A percentile compares a stretch with the other conserved stretches of the same genome.
phyloP scores from a whole-genome alignment of 2,329 filamentous ascomycete species.

The Balansia obtecta region DNA sequence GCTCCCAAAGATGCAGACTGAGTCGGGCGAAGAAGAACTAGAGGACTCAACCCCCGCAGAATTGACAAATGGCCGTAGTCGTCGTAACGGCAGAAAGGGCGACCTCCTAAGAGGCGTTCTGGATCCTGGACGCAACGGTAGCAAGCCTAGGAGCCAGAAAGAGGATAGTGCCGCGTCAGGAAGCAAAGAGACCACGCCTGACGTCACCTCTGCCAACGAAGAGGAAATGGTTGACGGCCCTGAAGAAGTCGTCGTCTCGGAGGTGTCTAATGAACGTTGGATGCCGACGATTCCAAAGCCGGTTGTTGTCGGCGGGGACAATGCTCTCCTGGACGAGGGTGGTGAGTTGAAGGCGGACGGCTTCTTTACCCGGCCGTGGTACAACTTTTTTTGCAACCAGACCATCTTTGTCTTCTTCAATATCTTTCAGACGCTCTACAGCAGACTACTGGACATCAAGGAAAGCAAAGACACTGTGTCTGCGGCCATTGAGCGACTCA shows the following conservation, averaged over 20 bases:
- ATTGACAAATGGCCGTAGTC: slow-evolving; percentile 52
- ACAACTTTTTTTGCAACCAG: slow-evolving; percentile 85
- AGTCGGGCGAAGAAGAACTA: slow-evolving; percentile 64
- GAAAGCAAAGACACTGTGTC: slow-evolving; percentile 60
- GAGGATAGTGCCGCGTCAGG: slow-evolving; percentile 66
- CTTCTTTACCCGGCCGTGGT: slow-evolving; percentile 66
- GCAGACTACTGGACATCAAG: slow-evolving; percentile 74
- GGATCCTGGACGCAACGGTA: slow-evolving; percentile 62
- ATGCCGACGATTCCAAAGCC: slow-evolving; percentile 48
- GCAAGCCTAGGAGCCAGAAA: slow-evolving; percentile 58
- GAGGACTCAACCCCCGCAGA: slow-evolving; percentile 62
- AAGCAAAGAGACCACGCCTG: slow-evolving; percentile 83
- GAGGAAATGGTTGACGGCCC: slow-evolving; percentile 57
- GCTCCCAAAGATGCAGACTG: slow-evolving; percentile 56
- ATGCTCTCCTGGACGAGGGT: slow-evolving; percentile 42
- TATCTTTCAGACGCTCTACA: slow-evolving; percentile 84
- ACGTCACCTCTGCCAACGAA: slow-evolving; percentile 63
- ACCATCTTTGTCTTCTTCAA: slow-evolving; percentile 92
- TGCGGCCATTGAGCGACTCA: slow-evolving; percentile 61
- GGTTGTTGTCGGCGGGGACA: slow-evolving; percentile 39
- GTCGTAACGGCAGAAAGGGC: slow-evolving; percentile 64
- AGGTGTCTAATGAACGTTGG: slow-evolving; percentile 53
- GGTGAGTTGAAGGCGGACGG: slow-evolving; percentile 63
- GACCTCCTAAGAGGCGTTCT: slow-evolving; percentile 78
- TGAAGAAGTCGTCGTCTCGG: slow-evolving; percentile 45